Base-by-base conservation (phyloP, 345 rosid genomes). In the Brassica juncea region DNA sequence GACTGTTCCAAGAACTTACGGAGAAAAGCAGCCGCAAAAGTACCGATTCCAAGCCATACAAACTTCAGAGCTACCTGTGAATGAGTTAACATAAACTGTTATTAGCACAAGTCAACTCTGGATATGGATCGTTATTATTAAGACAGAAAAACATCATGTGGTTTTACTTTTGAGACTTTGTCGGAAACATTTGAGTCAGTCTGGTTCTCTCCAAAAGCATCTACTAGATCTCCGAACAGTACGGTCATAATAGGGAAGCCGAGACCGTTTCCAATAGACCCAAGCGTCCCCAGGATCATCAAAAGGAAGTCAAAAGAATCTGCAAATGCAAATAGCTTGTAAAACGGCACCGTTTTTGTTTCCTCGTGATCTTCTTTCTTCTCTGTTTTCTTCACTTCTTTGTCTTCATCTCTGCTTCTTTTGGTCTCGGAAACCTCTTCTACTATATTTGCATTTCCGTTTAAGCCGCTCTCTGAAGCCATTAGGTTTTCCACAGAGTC, bases 171-270 rank as follows among this genome's bases (percentile, higher is more conserved):
- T 52, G 94, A 84, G 69, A 94, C 83, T 5, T 67, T 80, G 19
- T 23, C 23, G 2, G 93, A 75, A 6, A 86, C 84, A 31, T 84
- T 71, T 3, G 52, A 8, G 12, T 30, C 59, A 27, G 57, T 74
- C 86, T 88, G 91, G 83, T 89, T 94, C 65, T 81, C 32, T 68
- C 97, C 97, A 34, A 84, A 94, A 74, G 97, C 78, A 84, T 94
- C 77, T 14, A 61, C 15, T 8, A 89, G 66, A 23, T 94, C 88
- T 66, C 98, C 98, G 5, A 94, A 89, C 10, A 94, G 72, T 31
- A 94, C 10, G 6, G 98, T 85, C 98, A 94, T 92, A 3, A 92
- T 37, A 49, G 98, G 98, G 84, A 91, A 66, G 42, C 81, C 79
- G 1, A 89, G 10, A 39, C 98, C 98, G 62, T 94, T 92, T 6